Base-by-base conservation (phyloP, 2,329 filamentous ascomycete genomes). In the Escovopsis sp. region DNA sequence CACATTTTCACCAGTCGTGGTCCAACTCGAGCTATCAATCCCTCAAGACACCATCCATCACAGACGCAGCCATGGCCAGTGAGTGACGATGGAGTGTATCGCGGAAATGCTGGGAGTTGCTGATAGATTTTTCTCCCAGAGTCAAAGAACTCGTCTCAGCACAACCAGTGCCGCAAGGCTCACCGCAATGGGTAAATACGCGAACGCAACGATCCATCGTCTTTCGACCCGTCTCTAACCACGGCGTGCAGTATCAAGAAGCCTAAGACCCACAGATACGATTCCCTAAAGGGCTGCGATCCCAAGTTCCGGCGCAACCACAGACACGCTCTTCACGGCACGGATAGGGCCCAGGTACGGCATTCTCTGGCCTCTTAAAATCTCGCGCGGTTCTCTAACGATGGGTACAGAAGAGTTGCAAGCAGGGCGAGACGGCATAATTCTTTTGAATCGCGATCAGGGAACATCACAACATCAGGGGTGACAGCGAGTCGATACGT, bases 271-370 rank as follows among this genome's bases (percentile, higher is more conserved):
- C 80, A 88, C 71, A 80, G 91, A 76, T 98, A 98, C 76, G 91
- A 91, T 54, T 96, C 89, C 58, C 82, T 98, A 63, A 95, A 95
- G 68, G 91, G 91, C 61, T 91, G 86, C 68, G 91, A 98, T 74
- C 88, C 91, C 66, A 98, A 98, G 81, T 98, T 98, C 79, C 83
- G 91, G 70, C 83, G 91, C 73, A 98, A 98, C 79, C 91, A 98
- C 77, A 86, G 87, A 76, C 89, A 98, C 79, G 91, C 91, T 70
- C 87, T 96, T 53, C 91, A 96, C 77, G 91, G 91, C 68, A 98
- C 88, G 66, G 87, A 85, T 77, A 93, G 85, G 76, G 91, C 91
- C 66, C 73, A 98, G 75, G 89, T 96, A 81, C 62, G 84, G 48
- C 37, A 32, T 16, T 32, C 11, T 13, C 36, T 30, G 11, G 27